Conservation (phyloP, 345 rosid genomes). For the Hypericum androsaemum region DNA sequence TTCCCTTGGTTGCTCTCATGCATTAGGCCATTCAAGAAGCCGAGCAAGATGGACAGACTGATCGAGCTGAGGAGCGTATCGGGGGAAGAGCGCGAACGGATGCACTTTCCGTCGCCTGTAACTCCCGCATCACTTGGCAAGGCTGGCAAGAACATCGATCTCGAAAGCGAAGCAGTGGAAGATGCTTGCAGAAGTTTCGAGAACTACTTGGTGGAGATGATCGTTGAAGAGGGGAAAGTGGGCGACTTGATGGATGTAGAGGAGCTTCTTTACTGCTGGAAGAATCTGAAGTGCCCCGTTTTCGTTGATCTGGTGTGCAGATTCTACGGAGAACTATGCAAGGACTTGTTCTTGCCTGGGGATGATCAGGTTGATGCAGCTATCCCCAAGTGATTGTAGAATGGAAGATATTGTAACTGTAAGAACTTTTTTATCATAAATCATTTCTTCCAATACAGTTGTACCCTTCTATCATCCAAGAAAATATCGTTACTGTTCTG, state of each 20-base stretch:
- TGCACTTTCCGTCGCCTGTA: slow-evolving; percentile 36
- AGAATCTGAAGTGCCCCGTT: slow-evolving; percentile 66
- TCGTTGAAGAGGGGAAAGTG: slow-evolving; percentile 66
- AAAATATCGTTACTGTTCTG: no score
- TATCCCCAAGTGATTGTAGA: not conserved
- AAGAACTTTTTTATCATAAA: no score
- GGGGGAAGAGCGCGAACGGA: slow-evolving; percentile 19
- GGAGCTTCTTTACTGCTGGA: slow-evolving; percentile 82
- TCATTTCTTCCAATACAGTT: no score
- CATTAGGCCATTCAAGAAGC: slow-evolving; percentile 19
- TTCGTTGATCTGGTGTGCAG: slow-evolving; percentile 59
- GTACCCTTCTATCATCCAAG: no score
- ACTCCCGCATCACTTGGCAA: slow-evolving; percentile 32
- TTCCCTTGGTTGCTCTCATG: slow-evolving; percentile 9
- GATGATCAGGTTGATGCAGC: not conserved
- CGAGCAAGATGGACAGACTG: slow-evolving; percentile 27
- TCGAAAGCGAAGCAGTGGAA: slow-evolving; percentile 34
- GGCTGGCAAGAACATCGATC: slow-evolving; percentile 13
- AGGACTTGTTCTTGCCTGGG: slow-evolving; percentile 35
- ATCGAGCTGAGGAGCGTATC: slow-evolving; percentile 24
- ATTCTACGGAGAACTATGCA: slow-evolving; percentile 83
- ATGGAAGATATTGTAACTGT: no score
- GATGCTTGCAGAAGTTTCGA: slow-evolving; percentile 83
- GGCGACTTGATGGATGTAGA: slow-evolving; percentile 70
- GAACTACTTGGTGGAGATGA: slow-evolving; percentile 73